Evolutionary conservation across 768 basidiomycete species (phyloP).

Genomic region (Lactarius deliciosus): DNA sequence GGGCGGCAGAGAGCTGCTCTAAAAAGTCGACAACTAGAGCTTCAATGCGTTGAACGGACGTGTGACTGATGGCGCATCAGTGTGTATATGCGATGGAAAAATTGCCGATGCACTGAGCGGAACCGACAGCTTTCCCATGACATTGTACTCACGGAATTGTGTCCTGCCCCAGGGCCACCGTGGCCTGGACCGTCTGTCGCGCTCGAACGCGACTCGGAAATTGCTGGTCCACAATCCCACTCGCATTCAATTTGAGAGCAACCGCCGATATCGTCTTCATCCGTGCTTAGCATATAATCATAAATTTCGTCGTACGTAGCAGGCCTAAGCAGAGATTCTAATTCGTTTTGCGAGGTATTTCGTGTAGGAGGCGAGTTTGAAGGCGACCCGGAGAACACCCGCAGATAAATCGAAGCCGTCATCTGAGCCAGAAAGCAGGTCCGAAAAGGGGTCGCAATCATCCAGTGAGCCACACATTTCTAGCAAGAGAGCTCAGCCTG

Average conservation of each 20-base stretch:
- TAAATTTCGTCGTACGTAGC: background rate
- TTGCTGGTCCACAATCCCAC: background rate
- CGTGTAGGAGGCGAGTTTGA: background rate
- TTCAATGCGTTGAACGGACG: conserved; percentile 22
- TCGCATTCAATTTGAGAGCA: background rate
- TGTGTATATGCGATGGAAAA: conserved; percentile 10
- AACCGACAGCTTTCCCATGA: background rate
- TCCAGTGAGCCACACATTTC: conserved; percentile 7
- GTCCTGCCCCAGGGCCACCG: background rate
- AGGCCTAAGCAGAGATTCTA: background rate
- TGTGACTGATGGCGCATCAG: background rate
- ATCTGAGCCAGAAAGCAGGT: conserved; percentile 6
- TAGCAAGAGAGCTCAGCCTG: background rate
- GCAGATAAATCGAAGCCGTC: background rate
- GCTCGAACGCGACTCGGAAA: background rate
- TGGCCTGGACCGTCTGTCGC: background rate
- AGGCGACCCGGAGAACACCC: background rate
- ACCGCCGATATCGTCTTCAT: conserved; percentile 2
- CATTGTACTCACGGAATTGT: too few species aligned
- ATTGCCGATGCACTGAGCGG: background rate
- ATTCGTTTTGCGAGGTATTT: background rate
- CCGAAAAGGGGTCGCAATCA: conserved; percentile 1
- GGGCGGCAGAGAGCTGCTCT: conserved; percentile 19
- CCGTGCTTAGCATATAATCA: conserved; percentile 4
- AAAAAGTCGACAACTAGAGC: conserved; percentile 19